These are phyloP conservation scores for Styphnolobium japonicum DNA, from an alignment of 306 rosid species.

Conservation along the genomic window DNA sequence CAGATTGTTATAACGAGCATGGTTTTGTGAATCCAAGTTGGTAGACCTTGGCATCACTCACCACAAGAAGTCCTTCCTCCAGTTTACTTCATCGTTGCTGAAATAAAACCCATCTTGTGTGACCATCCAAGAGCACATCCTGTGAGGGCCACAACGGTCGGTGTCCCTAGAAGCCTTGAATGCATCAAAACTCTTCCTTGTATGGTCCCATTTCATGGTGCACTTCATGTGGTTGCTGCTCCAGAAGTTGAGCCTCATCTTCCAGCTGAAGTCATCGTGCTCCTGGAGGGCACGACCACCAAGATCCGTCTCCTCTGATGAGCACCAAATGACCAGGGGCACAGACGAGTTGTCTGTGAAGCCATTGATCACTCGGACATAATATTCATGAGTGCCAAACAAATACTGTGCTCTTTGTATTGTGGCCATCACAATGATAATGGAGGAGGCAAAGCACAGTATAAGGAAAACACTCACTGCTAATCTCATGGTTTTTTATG, in stretches of 20 bases:
- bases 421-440: slow-evolving; percentile 28
- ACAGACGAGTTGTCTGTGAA: slow-evolving; percentile 69
- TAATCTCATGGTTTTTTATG: not conserved
- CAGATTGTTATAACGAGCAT: not conserved
- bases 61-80: slow-evolving; percentile 82
- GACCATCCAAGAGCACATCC: slow-evolving; percentile 70
- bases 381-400: slow-evolving; percentile 35
- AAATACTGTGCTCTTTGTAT: slow-evolving; percentile 28
- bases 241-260: slow-evolving; percentile 50
- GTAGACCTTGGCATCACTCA: not conserved
- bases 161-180: slow-evolving; percentile 70
- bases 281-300: slow-evolving; percentile 90
- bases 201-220: slow-evolving; percentile 76
- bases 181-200: slow-evolving; percentile 65
- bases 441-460: slow-evolving; percentile 10
- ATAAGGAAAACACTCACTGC: not conserved
- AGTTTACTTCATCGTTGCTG: slow-evolving; percentile 71
- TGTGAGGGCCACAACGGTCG: slow-evolving; percentile 46
- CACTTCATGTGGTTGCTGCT: slow-evolving; percentile 50
- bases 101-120: slow-evolving; percentile 74
- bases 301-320: slow-evolving; percentile 54
- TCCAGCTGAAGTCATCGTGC: slow-evolving; percentile 81
- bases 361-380: slow-evolving; percentile 70
- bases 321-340: slow-evolving; percentile 84
- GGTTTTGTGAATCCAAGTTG: not conserved